phyloP scores from a whole-genome alignment of 106 monocot genomes.

The Phalaenopsis equestris region DNA sequence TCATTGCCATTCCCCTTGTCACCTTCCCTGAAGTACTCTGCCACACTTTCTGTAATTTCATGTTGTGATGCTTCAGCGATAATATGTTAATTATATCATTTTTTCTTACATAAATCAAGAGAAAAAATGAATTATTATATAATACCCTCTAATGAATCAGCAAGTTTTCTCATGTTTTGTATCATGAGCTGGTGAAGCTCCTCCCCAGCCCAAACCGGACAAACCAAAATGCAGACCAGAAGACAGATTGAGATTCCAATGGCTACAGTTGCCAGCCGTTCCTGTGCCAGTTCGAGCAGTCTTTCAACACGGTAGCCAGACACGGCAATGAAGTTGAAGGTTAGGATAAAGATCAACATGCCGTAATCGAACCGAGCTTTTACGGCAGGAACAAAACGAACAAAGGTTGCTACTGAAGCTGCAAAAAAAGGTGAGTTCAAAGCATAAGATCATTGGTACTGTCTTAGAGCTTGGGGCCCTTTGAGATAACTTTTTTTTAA shows the following conservation, averaged over 20 bases:
- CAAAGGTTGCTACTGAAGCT: constrained; percentile 50
- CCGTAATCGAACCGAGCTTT: constrained; percentile 53
- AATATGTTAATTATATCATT: background rate
- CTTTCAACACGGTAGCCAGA: constrained; percentile 45
- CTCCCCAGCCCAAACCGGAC: constrained; percentile 52
- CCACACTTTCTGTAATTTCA: background rate
- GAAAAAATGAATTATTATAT: background rate
- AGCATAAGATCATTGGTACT: background rate
- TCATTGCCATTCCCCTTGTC: background rate
- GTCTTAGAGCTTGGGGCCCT: background rate
- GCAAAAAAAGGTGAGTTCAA: background rate
- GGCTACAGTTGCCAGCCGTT: constrained; percentile 12
- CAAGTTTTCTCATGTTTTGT: constrained; percentile 52
- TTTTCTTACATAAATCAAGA: too few species aligned
- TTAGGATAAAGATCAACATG: constrained; percentile 12
- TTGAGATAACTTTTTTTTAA: too few species aligned
- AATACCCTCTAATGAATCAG: constrained; percentile 40
- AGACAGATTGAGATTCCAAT: constrained; percentile 43
- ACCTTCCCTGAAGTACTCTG: background rate
- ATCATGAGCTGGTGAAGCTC: constrained; percentile 42
- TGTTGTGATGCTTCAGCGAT: background rate
- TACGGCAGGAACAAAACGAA: constrained; percentile 31
- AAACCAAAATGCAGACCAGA: constrained; percentile 22
- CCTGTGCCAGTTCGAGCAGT: constrained; percentile 23
- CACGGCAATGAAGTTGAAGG: constrained; percentile 19